Evolutionary conservation across 106 monocot genomes (phyloP).

Genomic region (Hemerocallis citrina): DNA sequence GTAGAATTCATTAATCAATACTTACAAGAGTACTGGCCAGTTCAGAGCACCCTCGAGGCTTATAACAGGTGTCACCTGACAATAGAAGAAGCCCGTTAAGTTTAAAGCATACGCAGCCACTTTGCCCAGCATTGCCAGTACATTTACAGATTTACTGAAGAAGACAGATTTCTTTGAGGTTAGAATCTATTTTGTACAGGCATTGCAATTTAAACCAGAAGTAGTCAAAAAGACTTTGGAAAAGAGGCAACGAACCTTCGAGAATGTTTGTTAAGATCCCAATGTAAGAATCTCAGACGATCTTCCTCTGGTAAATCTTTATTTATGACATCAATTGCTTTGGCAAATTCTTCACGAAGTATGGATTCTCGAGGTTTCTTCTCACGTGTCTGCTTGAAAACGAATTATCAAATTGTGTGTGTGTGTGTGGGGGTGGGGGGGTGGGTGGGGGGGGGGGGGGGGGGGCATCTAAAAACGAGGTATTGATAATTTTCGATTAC

Average conservation of each 20-base stretch:
- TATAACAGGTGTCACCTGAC: constrained; percentile 33
- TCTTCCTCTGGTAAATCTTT: constrained; percentile 36
- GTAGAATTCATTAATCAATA: not conserved
- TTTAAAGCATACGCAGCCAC: constrained; percentile 64
- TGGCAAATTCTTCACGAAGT: constrained; percentile 65
- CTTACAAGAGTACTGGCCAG: constrained; percentile 26
- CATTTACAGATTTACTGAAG: constrained; percentile 52
- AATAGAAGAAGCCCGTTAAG: constrained; percentile 67
- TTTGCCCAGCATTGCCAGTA: constrained; percentile 42
- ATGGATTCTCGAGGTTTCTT: constrained; percentile 78
- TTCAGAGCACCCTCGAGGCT: constrained; percentile 15
- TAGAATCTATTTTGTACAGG: not conserved
- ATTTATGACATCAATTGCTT: constrained; percentile 67
- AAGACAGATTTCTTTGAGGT: not conserved
- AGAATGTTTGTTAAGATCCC: constrained; percentile 79
- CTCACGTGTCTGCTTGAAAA: constrained; percentile 44
- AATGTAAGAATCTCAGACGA: constrained; percentile 72
- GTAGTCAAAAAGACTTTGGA: not conserved
- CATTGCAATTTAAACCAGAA: not conserved
- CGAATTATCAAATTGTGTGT: constrained; percentile 11
- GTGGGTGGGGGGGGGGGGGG: too few species aligned
- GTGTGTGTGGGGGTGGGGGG: too few species aligned
- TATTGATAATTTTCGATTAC: not conserved
- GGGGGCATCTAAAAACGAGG: not conserved
- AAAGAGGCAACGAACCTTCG: constrained; percentile 34